Evolutionary conservation across 257 asterid species (phyloP).

Genomic region (Mentha longifolia): DNA sequence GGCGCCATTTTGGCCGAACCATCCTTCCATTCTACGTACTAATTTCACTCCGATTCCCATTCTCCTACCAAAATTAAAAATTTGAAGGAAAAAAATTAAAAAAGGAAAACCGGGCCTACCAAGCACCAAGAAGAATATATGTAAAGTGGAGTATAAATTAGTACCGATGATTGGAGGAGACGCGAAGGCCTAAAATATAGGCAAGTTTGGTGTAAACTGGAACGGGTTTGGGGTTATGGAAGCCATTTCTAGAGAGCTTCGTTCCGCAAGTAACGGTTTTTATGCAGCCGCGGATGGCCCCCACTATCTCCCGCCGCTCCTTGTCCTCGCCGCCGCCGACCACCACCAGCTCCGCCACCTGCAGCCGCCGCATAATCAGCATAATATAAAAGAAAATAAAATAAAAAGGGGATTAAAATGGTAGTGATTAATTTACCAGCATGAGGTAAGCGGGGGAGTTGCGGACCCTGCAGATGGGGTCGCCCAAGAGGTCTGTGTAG

Average conservation of each 20-base stretch:
- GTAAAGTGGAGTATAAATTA: too few relatives aligned
- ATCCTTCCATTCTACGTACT: slow-evolving; percentile 61
- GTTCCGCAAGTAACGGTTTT: slow-evolving; percentile 86
- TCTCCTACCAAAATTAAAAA: slow-evolving; percentile 51
- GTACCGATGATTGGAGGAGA: slow-evolving; percentile 87
- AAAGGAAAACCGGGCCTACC: slow-evolving; percentile 23
- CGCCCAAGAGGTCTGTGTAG: slow-evolving; percentile 86
- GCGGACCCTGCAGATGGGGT: slow-evolving; percentile 92
- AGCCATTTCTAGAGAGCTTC: slow-evolving; percentile 44
- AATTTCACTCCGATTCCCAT: slow-evolving; percentile 81
- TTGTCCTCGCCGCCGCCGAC: slow-evolving; percentile 39
- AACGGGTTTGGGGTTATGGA: slow-evolving; percentile 29
- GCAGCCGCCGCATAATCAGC: not conserved
- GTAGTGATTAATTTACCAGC: slow-evolving; percentile 50
- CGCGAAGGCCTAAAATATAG: slow-evolving; percentile 91
- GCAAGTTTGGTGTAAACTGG: slow-evolving; percentile 80
- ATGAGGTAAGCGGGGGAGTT: slow-evolving; percentile 85
- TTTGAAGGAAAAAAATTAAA: not conserved
- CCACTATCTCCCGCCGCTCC: slow-evolving; percentile 67
- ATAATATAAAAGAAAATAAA: too few relatives aligned
- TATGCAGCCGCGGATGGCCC: slow-evolving; percentile 84
- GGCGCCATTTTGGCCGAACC: slow-evolving; percentile 80
- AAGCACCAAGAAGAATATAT: slow-evolving; percentile 13
- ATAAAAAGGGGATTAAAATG: not conserved
- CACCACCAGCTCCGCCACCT: slow-evolving; percentile 81